Conservation (phyloP, 441 rosid species). For the Populus tomentosa region DNA sequence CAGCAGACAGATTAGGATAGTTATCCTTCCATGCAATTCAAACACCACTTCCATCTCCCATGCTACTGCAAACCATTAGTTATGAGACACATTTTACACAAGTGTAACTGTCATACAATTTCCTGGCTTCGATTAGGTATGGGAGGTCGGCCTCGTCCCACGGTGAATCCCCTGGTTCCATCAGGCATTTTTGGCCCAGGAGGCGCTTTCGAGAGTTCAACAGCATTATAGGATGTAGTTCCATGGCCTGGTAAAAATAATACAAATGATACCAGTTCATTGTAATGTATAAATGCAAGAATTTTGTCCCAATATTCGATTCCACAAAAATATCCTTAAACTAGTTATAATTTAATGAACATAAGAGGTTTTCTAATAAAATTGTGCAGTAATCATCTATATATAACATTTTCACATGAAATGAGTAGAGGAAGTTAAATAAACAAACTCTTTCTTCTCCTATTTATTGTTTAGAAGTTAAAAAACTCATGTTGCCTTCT, state of each 20-base stretch:
- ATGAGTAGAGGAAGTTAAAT: too few relatives aligned
- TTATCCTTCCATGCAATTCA: neutral
- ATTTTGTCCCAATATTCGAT: too few relatives aligned
- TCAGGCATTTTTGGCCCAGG: constrained; percentile 99
- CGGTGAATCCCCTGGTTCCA: constrained; percentile 89
- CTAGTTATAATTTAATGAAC: neutral
- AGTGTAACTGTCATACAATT: neutral
- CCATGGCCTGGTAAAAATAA: constrained; percentile 61
- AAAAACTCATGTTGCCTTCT: too few relatives aligned
- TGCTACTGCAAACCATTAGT: constrained; percentile 1
- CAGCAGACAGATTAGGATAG: neutral
- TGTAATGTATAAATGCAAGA: neutral
- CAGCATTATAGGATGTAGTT: constrained; percentile 35
- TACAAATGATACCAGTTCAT: neutral
- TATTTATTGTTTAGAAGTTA: too few relatives aligned
- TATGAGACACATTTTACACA: neutral
- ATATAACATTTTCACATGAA: neutral
- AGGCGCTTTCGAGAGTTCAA: constrained; percentile 70
- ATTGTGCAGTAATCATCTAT: neutral
- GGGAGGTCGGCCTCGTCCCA: constrained; percentile 77
- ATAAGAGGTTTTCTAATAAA: neutral
- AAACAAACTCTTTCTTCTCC: too few relatives aligned
- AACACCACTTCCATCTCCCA: constrained; percentile 16
- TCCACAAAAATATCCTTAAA: neutral
- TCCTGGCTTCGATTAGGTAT: constrained; percentile 22